phyloP scores from a whole-genome alignment of 371 early-diverging fungal species.

The Mucor indicus region DNA sequence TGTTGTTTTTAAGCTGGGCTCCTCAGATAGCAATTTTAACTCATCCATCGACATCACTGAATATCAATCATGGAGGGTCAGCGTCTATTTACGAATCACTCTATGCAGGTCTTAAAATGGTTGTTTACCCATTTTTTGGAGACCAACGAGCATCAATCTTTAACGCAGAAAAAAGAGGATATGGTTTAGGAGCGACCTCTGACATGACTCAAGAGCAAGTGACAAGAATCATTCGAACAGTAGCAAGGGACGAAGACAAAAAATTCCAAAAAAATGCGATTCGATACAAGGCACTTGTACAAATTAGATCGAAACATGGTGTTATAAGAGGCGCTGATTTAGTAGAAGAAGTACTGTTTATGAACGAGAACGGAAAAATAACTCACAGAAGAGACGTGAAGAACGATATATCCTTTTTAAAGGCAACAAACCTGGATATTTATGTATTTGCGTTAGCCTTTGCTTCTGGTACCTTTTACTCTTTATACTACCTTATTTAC shows the following conservation, averaged over 20 bases:
- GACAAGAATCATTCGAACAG: not conserved
- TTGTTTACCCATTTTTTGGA: constrained; percentile 37
- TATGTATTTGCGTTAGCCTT: constrained; percentile 4
- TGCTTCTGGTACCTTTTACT: no score
- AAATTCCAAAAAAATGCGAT: constrained; percentile 5
- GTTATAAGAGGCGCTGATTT: constrained; percentile 20
- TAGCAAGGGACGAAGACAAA: constrained; percentile 1
- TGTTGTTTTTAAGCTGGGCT: constrained; percentile 25
- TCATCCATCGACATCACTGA: constrained; percentile 24
- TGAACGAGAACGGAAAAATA: constrained; percentile 9
- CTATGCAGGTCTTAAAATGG: constrained; percentile 24
- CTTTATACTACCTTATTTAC: no score
- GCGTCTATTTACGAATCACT: constrained; percentile 34
- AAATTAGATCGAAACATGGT: constrained; percentile 15
- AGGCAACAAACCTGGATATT: constrained; percentile 26
- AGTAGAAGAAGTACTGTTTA: constrained; percentile 25
- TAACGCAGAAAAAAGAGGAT: constrained; percentile 2
- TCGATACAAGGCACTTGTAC: constrained; percentile 13
- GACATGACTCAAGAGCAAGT: not conserved
- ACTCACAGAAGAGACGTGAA: constrained; percentile 16
- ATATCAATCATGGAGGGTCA: constrained; percentile 38
- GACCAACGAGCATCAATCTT: constrained; percentile 26
- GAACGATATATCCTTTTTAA: constrained; percentile 18
- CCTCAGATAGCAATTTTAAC: constrained; percentile 38
- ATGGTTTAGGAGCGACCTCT: not conserved